Base-by-base conservation (phyloP, 257 asterid genomes). In the Osmanthus fragrans region DNA sequence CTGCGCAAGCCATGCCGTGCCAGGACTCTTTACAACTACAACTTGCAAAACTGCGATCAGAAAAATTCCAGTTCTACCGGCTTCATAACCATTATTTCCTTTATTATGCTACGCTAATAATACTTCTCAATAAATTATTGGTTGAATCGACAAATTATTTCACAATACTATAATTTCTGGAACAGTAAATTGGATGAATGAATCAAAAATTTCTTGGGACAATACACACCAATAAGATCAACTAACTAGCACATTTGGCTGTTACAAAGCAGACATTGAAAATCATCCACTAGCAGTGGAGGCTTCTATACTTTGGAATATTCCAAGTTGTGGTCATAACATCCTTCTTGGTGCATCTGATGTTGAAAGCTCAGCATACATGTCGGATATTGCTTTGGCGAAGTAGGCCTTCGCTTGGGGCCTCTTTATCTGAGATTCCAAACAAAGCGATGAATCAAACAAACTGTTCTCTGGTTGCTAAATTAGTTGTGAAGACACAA, bases 341-440 rank as follows among this genome's bases (percentile, higher is more conserved):
- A 83, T 40, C 58, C 80, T 83, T 10, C 80, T 83, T n/a, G 90
- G 91, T 29, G 84, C 68, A 87, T 92, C 97, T 39, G 93, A 84
- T 23, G 89, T 75, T 0, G 93, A 76, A 70, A 94, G 91, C 83
- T 88, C 94, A 0, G 85, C 42, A 54, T 94, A 94, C 97, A 94
- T 92, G 12, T 79, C 85, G 13, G 93, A 70, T 78, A 94, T 89
- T 74, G 90, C 96, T 82, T 90, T 86, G n/a, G 89, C 89, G n/a
- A 85, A 94, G 76, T 91, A 92, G 7, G 87, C 89, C 84, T 92
- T 91, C 0, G 98, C 98, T 82, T 92, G 97, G 29, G 98, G 92
- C 76, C 98, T 90, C 88, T 92, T 94, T 40, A 94, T 40, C 97
- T 92, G 89, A 36, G 58, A 69, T 56, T 76, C n/a, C 49, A 54